Evolutionary conservation across 2,329 filamentous ascomycete genomes (phyloP), one percentile per base, ranked within the genome.

Genomic region (Ophiocordyceps australis): DNA sequence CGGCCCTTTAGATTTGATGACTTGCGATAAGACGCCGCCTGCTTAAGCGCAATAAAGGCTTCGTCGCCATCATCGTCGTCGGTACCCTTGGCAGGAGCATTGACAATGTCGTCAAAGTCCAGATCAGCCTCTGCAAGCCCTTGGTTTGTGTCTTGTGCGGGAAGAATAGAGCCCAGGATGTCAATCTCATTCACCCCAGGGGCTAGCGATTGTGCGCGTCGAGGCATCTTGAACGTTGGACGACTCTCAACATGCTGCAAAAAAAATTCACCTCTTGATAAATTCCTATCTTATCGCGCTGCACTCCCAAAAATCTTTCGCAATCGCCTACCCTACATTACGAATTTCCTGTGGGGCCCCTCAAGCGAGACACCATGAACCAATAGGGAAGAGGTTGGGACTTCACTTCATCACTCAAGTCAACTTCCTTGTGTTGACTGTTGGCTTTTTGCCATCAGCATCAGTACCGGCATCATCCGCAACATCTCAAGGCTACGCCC

Each of bases 111-210:
- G 27, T 64, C 64, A 21, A 65, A 59, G 35, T 74, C 66, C 25
- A 74, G 55, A 26, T 63, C 60, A 24, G 38, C 39, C 25, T 32
- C 42, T 27, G 36, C 46, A 30, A 46, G 49, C 29, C 30, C 56
- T 27, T 56, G 56, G 33, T 50, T 54, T 32, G 63, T 63, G 34
- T 62, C 55, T 27, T 68, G 61, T 30, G 62, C 65, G 27, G 72
- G 65, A 40, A 86, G 77, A 9, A 94, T 60, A 3, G 76, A 74
- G 33, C 65, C 73, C 13, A 82, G 71, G 27, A 98, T 94, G 43
- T 98, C 89, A 42, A 91, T 72, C 45, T 93, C 89, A 36, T 74
- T 78, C 53, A 95, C 86, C 25, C 86, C 95, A 30, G 66, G 62
- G 25, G 82, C 71, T 31, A 86, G 89, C 22, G 89, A 95, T 30